These are phyloP conservation scores for Ganoderma meredithae DNA, from an alignment of 1,284 basidiomycete species.

Conservation along the genomic window DNA sequence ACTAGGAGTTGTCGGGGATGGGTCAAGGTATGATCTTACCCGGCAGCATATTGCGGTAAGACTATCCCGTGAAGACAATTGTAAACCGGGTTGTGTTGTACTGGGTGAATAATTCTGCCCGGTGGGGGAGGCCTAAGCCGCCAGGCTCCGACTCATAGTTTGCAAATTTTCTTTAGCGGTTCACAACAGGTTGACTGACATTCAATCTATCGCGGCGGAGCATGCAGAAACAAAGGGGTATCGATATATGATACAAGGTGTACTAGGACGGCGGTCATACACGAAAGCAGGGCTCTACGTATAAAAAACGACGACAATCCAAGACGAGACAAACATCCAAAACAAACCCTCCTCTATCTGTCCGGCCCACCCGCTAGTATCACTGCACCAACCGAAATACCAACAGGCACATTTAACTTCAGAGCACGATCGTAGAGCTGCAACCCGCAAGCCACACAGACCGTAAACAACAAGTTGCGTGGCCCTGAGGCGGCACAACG, in stretches of 20 bases:
- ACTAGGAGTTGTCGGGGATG: constrained; percentile 35
- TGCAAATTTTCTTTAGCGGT: background rate
- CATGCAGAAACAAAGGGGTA: background rate
- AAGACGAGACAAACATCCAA: background rate
- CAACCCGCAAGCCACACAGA: background rate
- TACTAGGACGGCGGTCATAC: constrained; percentile 1
- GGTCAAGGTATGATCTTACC: constrained; percentile 32
- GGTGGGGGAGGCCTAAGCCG: no score
- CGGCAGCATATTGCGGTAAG: background rate
- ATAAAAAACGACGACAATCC: no score
- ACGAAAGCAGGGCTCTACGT: background rate
- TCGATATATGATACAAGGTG: background rate
- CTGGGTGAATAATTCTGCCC: no score
- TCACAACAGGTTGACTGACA: background rate
- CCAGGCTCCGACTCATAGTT: background rate
- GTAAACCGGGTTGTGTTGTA: no score
- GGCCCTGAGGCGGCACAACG: background rate
- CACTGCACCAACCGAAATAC: background rate
- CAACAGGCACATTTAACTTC: background rate
- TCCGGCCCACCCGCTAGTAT: background rate
- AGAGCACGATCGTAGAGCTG: background rate
- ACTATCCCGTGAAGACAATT: no score
- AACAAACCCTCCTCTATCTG: background rate
- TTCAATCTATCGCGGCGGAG: background rate
- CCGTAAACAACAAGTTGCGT: background rate